These are phyloP conservation scores for Diospyros kaki DNA, from an alignment of 148 eudicot genomes.

Conservation along the genomic window DNA sequence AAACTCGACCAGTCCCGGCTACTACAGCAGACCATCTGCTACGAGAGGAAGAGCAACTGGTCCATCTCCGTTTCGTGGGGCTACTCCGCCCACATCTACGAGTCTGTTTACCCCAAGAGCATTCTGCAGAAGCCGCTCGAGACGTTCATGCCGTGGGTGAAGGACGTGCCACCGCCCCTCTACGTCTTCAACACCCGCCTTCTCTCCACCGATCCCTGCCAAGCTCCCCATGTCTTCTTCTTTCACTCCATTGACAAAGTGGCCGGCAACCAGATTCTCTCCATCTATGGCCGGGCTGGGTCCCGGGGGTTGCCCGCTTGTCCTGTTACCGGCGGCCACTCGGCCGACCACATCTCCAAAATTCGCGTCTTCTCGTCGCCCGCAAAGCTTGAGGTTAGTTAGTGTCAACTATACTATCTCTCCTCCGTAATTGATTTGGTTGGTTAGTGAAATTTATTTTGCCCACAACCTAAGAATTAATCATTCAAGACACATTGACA, in stretches of 20 bases:
- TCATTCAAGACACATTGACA: too few relatives aligned
- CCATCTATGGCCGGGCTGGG: constrained; percentile 25
- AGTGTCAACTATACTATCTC: too few relatives aligned
- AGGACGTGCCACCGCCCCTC: constrained; percentile 10
- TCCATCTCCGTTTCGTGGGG: constrained; percentile 46
- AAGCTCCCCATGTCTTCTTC: constrained; percentile 39
- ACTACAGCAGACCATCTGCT: constrained; percentile 42
- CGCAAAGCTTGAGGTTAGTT: too few relatives aligned
- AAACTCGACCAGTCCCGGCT: constrained; percentile 29
- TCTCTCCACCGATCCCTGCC: constrained; percentile 27
- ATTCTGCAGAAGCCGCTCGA: constrained; percentile 31
- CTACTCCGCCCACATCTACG: constrained; percentile 34
- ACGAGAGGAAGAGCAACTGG: constrained; percentile 25
- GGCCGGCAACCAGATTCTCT: constrained; percentile 14
- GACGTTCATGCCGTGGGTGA: constrained; percentile 35
- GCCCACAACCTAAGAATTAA: too few relatives aligned
- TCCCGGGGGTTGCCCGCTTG: constrained; percentile 16
- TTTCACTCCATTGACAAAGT: constrained; percentile 21
- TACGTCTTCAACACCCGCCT: constrained; percentile 37
- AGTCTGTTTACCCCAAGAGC: constrained; percentile 27
- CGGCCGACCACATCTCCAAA: constrained; percentile 15
- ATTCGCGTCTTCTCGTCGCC: constrained; percentile 35
- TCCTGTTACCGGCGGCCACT: neutral
- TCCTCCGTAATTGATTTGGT: too few relatives aligned
- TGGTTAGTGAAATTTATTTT: too few relatives aligned